Percentiles rank a stretch among this genome's conserved stretches.
phyloP scores from a whole-genome alignment of 148 eudicot species.

The Vaccinium vitisidaea region DNA sequence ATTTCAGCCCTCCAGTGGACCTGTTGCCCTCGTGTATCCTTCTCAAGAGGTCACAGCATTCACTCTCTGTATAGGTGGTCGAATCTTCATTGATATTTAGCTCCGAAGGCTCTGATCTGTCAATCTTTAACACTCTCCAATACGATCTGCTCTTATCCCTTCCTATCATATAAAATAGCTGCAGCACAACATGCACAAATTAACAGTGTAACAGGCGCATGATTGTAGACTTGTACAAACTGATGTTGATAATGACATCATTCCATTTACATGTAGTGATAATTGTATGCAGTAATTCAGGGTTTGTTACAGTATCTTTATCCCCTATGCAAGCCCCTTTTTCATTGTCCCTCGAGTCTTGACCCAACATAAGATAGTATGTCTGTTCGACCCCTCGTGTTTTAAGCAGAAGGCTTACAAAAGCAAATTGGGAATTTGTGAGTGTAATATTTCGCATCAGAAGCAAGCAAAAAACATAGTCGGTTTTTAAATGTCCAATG shows the following conservation, averaged over 20 bases:
- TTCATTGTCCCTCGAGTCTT: not conserved
- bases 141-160: conserved; percentile 77
- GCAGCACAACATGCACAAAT: conserved; percentile 22
- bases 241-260: not conserved
- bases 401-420: not conserved
- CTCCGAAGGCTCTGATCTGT: conserved; percentile 76
- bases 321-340: not conserved
- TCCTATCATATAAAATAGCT: conserved; percentile 90
- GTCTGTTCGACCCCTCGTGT: not conserved
- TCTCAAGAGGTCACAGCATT: conserved; percentile 73
- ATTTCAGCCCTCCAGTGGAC: conserved; percentile 80
- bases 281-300: not conserved
- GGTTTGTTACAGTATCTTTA: not conserved
- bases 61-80: conserved; percentile 60
- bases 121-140: conserved; percentile 87
- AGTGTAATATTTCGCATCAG: not conserved
- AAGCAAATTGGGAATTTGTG: not conserved
- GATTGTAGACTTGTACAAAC: not conserved
- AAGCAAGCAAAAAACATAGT: not conserved
- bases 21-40: conserved; percentile 92
- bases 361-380: not conserved
- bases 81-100: conserved; percentile 80
- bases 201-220: conserved; percentile 9
- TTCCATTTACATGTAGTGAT: not conserved
- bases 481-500: not conserved